A percentile compares a stretch with the other conserved stretches of the same genome.
Evolutionary conservation across 441 rosid genomes (phyloP).

Genomic region (Populus hybrid): DNA sequence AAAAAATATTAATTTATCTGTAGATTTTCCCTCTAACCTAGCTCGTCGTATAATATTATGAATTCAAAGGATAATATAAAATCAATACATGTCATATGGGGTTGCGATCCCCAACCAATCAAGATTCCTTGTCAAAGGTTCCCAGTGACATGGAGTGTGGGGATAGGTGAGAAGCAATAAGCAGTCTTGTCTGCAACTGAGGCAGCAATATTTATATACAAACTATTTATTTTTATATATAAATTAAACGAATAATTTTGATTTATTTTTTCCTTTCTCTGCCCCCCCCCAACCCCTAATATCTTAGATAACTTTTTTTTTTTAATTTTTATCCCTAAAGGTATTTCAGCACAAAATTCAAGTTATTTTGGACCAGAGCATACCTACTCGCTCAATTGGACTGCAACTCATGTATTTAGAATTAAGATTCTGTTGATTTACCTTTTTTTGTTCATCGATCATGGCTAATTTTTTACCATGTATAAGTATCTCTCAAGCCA

Average conservation of each 20-base stretch:
- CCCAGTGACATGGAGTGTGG: slow-evolving; percentile 17
- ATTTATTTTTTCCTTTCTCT: background rate
- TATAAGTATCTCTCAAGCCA: too few species aligned
- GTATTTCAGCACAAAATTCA: background rate
- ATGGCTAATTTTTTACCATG: too few species aligned
- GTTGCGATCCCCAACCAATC: slow-evolving; percentile 1
- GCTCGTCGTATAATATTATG: background rate
- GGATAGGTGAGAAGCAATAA: slow-evolving; percentile 7
- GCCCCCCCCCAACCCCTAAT: background rate
- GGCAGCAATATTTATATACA: slow-evolving; percentile 1
- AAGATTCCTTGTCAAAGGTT: background rate
- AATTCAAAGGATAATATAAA: too few species aligned
- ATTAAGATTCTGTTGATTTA: too few species aligned
- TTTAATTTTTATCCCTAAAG: too few species aligned
- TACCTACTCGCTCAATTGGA: too few species aligned
- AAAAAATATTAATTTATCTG: too few species aligned
- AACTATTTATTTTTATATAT: background rate
- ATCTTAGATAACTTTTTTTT: background rate
- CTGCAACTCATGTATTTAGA: too few species aligned
- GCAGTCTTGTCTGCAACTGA: slow-evolving; percentile 16
- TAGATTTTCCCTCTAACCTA: background rate
- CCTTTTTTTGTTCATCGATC: too few species aligned
- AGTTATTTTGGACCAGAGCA: background rate
- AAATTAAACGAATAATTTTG: background rate
- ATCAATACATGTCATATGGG: slow-evolving; percentile 17